Base-by-base conservation (phyloP, 345 rosid genomes). In the Acer campestre region DNA sequence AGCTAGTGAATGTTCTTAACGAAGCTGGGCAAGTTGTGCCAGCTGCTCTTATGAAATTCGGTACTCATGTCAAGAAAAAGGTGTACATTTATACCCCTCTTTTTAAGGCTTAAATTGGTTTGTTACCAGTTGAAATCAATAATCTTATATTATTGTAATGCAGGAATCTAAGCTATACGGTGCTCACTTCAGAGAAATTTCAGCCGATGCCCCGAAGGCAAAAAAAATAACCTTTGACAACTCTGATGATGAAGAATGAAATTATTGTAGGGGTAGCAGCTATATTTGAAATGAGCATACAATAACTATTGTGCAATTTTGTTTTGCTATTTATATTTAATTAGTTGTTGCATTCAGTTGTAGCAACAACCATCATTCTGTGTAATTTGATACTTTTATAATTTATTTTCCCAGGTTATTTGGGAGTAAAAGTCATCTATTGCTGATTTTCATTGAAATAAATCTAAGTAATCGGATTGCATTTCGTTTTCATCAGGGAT, bases 51-150 rank as follows among this genome's bases (percentile, higher is more conserved):
- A 77, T 89, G 87, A 96, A 94, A 78, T 96, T 96, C 59, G 98
- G 97, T 55, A 92, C 98, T 76, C 98, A 96, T 80, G 98, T 94
- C 51, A 96, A 94, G 92, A 94, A 94, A 75, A 94, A 94, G 97
- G 98, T 93, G 20, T 20, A 69, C 13, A 9, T 69, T 72, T 77
- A 63, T 48, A 42, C 9, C 65, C 9, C 10, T 12, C 56, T 13
- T 16, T 29, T 53, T n/a, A 16, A 58, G 10, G 3, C 18, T 67
- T 31, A 35, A 64, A 20, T 18, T 22, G 70, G 63, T 59, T 2
- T 68, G 42, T 40, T 35, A 13, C 56, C 51, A 11, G 44, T 67
- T 78, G 56, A 61, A 42, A 8, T 23, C 40, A 22, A 22, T 71
- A 22, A 70, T 58, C 6, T 49, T 67, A 10, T 68, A 13, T 49